Evolutionary conservation across 2,329 filamentous ascomycete species (phyloP), one percentile per base, ranked within the genome.

Genomic region (Penicillium olsonii): DNA sequence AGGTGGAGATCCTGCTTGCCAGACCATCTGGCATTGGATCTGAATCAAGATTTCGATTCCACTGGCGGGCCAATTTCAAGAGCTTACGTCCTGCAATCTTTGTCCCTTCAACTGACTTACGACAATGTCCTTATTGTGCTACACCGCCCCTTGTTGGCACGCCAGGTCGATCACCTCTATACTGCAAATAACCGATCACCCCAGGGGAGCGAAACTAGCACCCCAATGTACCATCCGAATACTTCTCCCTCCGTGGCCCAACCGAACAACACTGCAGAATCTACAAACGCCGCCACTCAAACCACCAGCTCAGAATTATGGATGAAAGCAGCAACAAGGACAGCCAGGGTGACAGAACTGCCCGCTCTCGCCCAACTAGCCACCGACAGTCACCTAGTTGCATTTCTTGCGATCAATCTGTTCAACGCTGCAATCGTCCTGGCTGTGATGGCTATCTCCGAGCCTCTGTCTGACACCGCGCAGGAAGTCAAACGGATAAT

Each of bases 341-440:
- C 70, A 5, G 71, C 72, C 0, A 66, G 61, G 17, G 62, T 75
- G 2, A 71, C 68, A 2, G 60, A 64, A 37, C 34, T 63, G 22
- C 59, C 59, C 0, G 50, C 53, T 1, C 66, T 76, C 5, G 64
- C 67, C 15, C 66, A 70, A 33, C 56, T 70, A 6, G 72, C 73
- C 4, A 70, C 65, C 0, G 68, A 74, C 14, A 75, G 68, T n/a
- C 74, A 77, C 51, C 61, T 75, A 5, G 70, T 74, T 5, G 69
- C 73, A 5, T 76, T 76, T 47, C 57, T 76, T 15, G 74, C 70
- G 2, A 74, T 76, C 53, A 76, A 76, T 45, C 51, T 76, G 10
- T 76, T 76, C 62, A 74, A 74, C 40, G 70, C 73, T 1, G 70
- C 73, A 6, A 69, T 76, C 20, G 73, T 76, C 11, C 62, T 77